A percentile compares a stretch with the other conserved stretches of the same genome.
These are phyloP conservation scores for Geotrichum fermentans DNA, from an alignment of 1,139 yeast species.

Conservation along the genomic window DNA sequence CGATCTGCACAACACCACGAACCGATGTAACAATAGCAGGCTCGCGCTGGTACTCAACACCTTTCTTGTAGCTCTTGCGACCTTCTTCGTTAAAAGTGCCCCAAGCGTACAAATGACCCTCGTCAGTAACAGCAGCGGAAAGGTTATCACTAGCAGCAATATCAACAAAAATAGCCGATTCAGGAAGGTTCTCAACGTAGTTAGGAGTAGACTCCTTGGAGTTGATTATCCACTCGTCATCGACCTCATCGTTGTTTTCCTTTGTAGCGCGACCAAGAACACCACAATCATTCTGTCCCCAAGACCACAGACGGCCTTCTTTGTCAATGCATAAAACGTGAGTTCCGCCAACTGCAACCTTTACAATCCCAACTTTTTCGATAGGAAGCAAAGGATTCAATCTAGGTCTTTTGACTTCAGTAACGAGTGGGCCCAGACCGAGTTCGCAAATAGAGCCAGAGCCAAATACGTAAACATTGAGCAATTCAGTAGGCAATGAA, in stretches of 20 bases:
- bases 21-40: constrained; percentile 65
- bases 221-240: constrained; percentile 79
- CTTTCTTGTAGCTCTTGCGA: constrained; percentile 70
- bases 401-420: constrained; percentile 93
- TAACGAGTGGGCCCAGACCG: constrained; percentile 89
- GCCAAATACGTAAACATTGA: constrained; percentile 91
- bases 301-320: constrained; percentile 77
- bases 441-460: constrained; percentile 96
- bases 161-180: constrained; percentile 56
- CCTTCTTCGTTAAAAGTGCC: constrained; percentile 97
- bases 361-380: constrained; percentile 65
- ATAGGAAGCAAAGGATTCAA: constrained; percentile 67
- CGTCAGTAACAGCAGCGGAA: constrained; percentile 70
- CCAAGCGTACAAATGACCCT: constrained; percentile 95
- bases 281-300: constrained; percentile 95
- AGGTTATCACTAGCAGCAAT: constrained; percentile 91
- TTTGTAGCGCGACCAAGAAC: constrained; percentile 88
- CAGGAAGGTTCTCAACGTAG: constrained; percentile 63
- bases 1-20: constrained; percentile 73
- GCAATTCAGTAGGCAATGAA: constrained; percentile 41
- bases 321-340: constrained; percentile 80
- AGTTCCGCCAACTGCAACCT: constrained; percentile 93
- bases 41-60: constrained; percentile 55
- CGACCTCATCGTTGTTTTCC: constrained; percentile 58
- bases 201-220: constrained; percentile 86